Base-by-base conservation (phyloP, 1,139 yeast species). In the Suhomyces bokatorum region DNA sequence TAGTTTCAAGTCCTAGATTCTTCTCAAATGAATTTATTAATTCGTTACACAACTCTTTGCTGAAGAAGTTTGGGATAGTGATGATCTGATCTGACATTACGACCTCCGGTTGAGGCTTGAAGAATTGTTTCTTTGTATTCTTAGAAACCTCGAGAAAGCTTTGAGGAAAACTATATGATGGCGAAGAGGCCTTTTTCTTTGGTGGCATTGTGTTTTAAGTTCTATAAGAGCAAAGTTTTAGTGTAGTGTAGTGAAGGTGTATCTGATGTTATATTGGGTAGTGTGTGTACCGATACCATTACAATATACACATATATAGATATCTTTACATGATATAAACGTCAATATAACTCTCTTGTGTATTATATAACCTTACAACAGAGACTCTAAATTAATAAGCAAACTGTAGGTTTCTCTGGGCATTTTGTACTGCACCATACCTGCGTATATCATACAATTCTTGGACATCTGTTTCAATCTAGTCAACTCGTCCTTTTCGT, bases 401-500 rank as follows among this genome's bases (percentile, higher is more conserved):
- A 81, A 76, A 55, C 89, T 80, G 62, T 88, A 90, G 0, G 90
- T 84, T 58, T 91, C 97, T 50, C 95, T 77, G 5, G 98, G 96
- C 96, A 93, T 89, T 61, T 87, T 83, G 66, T 88, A 91, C 66
- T 90, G 97, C 33, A 93, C 87, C 85, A 93, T 86, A 45, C 98
- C 98, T 11, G 98, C 96, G 63, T 86, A 95, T 3, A 91, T 81
- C 89, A 91, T 89, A 64, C 96, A 86, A 62, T 89, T 89, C 61
- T 83, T 85, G 4, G 96, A 91, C 50, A 87, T 77, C 39, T 70
- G 74, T 55, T 80, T 82, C 62, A 89, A 71, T 39, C 59, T 62
- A 26, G 78, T 77, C 37, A 74, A 70, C 39, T 80, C 77, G 47
- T 80, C 81, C 51, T 76, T 78, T 43, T 77, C 80, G 49, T 80